Evolutionary conservation across 441 rosid species (phyloP), one percentile per base, ranked within the genome.

Genomic region (Eutrema salsugineum): DNA sequence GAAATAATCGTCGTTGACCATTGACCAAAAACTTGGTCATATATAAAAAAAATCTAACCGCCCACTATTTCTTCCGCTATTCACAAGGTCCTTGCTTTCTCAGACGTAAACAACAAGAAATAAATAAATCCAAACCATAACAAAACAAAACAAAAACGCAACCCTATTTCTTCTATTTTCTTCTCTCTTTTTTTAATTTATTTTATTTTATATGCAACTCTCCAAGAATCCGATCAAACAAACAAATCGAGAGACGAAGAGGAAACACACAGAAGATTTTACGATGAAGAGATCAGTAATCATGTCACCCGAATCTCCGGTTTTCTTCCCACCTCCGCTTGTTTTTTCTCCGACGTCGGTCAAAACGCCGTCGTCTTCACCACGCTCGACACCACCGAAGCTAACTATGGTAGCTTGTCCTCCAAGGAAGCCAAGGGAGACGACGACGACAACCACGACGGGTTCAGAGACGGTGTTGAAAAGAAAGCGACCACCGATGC

Each of bases 401-500:
- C 47, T 68, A 1, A 14, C 20, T 0, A 69, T 70, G 72, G 43
- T 76, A 12, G 39, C 79, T 10, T 76, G 27, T 57, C 70, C 77
- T 17, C 49, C 75, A 24, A 63, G 75, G 3, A 71, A 43, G 30
- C 78, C 22, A 2, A 59, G 59, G 6, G 82, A 63, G 57, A 50
- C 56, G 27, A 8, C 11, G 19, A 32, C 84, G 6, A 80, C 59
- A 53, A 50, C 56, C 17, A 8, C 11, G 19, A 32, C 84, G 14
- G 39, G 36, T 12, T 49, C 11, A 24, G 19, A 42, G 44, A 39
- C 91, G 51, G 66, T 74, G 33, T 60, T 79, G 76, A 94, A 90
- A 87, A 77, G 97, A 76, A 91, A 91, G 70, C 76, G 97, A 44
- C 99, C 99, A 6, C 69, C 84, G 47, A 88, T 78, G 87, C 82